phyloP scores from a whole-genome alignment of 2,329 filamentous ascomycete genomes.

The Claviceps capensis region DNA sequence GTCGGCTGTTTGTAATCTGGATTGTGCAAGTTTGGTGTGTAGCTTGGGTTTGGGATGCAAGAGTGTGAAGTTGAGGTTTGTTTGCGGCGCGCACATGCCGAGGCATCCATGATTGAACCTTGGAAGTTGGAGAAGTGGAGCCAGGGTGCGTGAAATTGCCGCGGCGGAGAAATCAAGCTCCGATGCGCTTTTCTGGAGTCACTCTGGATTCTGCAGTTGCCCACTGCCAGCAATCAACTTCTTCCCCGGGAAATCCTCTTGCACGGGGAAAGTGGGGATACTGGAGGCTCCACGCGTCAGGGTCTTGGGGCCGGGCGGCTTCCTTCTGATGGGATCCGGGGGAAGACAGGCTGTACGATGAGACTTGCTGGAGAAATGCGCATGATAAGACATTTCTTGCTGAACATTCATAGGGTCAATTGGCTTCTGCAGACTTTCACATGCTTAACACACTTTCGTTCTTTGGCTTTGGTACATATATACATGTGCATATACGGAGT shows the following conservation, averaged over 20 bases:
- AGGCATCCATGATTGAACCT: neutral
- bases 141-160: neutral
- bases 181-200: neutral
- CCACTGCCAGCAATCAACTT: neutral
- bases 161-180: neutral
- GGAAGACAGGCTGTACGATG: too few species aligned
- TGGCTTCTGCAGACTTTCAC: too few species aligned
- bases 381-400: too few species aligned
- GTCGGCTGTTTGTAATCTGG: neutral
- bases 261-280: neutral
- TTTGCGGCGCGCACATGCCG: neutral
- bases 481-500: too few species aligned
- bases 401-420: too few species aligned
- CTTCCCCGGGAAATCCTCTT: slow-evolving; percentile 23
- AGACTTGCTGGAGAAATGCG: too few species aligned
- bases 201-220: too few species aligned
- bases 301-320: too few species aligned
- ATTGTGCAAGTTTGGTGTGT: neutral
- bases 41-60: neutral
- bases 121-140: neutral
- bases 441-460: too few species aligned
- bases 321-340: neutral
- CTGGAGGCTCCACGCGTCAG: too few species aligned
- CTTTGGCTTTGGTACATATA: too few species aligned
- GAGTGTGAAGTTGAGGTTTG: neutral